phyloP scores from a whole-genome alignment of 192 early-diverging fungal species.

The Endogone sp. region DNA sequence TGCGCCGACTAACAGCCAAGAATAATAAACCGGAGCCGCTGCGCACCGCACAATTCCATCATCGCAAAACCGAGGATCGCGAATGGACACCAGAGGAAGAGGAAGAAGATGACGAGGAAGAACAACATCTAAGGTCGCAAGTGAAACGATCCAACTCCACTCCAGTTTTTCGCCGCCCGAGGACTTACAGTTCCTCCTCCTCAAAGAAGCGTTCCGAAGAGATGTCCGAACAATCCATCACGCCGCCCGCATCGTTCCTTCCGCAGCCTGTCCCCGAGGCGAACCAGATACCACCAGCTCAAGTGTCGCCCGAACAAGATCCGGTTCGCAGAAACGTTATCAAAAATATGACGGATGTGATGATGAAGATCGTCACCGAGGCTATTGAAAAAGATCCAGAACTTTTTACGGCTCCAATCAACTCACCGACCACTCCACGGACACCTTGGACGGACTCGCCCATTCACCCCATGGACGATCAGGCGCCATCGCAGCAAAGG shows the following conservation, averaged over 20 bases:
- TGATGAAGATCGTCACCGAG: constrained; percentile 21
- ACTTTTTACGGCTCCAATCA: constrained; percentile 14
- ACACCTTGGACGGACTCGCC: background rate
- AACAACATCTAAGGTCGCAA: background rate
- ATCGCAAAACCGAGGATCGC: background rate
- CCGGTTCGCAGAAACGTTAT: constrained; percentile 42
- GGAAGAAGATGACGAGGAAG: constrained; percentile 9
- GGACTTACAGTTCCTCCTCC: background rate
- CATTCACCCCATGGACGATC: background rate
- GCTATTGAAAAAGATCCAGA: constrained; percentile 11
- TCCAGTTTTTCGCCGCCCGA: background rate
- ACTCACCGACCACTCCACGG: background rate
- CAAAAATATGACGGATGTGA: constrained; percentile 35
- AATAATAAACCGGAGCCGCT: background rate
- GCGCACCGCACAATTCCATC: background rate
- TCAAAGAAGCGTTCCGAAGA: background rate
- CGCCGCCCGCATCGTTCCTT: background rate
- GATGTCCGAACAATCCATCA: background rate
- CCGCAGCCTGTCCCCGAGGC: background rate
- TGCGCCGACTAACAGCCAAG: constrained; percentile 25
- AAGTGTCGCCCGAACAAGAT: constrained; percentile 24
- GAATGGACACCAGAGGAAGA: constrained; percentile 4
- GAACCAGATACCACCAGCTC: background rate
- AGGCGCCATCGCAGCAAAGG: background rate
- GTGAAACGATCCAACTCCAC: background rate